These are phyloP conservation scores for Fusarium transvaalense DNA, from an alignment of 2,329 filamentous ascomycete genomes.

Conservation along the genomic window DNA sequence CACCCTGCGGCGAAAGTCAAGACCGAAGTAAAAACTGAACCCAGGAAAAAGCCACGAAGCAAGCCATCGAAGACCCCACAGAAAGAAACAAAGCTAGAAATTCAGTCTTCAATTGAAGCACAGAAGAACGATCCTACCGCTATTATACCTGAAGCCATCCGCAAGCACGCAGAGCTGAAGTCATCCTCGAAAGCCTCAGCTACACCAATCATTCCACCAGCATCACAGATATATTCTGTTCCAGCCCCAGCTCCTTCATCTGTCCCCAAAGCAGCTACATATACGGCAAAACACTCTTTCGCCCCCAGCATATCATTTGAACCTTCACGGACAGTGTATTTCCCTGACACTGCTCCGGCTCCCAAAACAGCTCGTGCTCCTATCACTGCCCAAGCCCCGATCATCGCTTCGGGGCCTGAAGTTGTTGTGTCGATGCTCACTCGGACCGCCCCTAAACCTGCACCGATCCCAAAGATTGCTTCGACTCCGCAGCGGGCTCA, in stretches of 20 bases:
- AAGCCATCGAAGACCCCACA: neutral
- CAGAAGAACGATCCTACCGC: neutral
- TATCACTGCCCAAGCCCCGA: constrained; percentile 15
- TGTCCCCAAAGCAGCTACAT: neutral
- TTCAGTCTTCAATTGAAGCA: neutral
- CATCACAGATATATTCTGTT: neutral
- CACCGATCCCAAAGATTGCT: constrained; percentile 22
- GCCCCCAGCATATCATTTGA: constrained; percentile 6
- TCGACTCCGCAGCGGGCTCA: constrained; percentile 15
- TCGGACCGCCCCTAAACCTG: constrained; percentile 24
- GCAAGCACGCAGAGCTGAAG: neutral
- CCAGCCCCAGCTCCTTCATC: neutral
- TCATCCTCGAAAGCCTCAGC: neutral
- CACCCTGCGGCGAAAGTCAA: neutral
- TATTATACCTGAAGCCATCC: neutral
- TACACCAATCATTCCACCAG: neutral
- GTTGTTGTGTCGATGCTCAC: constrained; percentile 25
- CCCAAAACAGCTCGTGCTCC: constrained; percentile 26
- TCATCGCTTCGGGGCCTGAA: constrained; percentile 23
- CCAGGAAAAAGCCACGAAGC: neutral
- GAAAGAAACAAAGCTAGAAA: neutral
- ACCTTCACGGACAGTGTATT: neutral
- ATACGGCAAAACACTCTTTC: neutral
- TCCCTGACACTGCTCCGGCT: constrained; percentile 15
- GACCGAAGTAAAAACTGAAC: neutral